A percentile compares a stretch with the other conserved stretches of the same genome.
Evolutionary conservation across 768 basidiomycete species (phyloP).

Genomic region (Phaffia tasmanica): DNA sequence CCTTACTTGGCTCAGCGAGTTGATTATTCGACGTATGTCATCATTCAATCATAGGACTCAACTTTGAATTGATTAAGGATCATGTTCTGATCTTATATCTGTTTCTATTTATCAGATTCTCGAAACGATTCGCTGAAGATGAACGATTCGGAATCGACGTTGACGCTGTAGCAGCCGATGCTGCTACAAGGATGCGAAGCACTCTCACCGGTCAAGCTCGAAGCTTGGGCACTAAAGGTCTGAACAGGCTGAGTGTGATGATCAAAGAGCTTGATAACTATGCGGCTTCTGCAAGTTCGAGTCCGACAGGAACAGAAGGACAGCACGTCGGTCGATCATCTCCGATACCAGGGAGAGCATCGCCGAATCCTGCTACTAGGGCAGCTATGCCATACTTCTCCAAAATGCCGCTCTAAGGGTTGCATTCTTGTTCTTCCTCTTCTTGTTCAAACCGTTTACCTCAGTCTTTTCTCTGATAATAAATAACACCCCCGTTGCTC

Average conservation of each 20-base stretch:
- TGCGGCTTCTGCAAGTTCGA: neutral
- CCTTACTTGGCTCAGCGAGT: constrained; percentile 83
- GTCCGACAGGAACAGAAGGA: too few species aligned
- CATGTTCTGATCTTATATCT: too few species aligned
- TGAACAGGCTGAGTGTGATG: constrained; percentile 7
- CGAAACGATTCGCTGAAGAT: constrained; percentile 22
- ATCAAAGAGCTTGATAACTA: constrained; percentile 12
- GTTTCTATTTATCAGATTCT: neutral
- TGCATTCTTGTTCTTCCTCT: too few species aligned
- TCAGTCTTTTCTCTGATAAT: neutral
- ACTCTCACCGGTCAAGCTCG: neutral
- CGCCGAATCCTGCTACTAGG: too few species aligned
- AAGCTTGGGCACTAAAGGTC: neutral
- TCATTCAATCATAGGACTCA: too few species aligned
- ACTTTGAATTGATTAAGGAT: too few species aligned
- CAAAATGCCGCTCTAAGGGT: too few species aligned
- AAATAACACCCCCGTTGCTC: neutral
- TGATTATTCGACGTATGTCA: constrained; percentile 53
- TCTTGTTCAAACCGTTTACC: neutral
- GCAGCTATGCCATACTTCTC: too few species aligned
- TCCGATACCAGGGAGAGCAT: too few species aligned
- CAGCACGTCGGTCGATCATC: too few species aligned
- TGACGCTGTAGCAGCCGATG: constrained; percentile 1
- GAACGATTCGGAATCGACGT: constrained; percentile 23
- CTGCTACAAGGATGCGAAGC: neutral